Evolutionary conservation across 139 green algal species (phyloP).

Genomic region (Chlamydomonas asymmetrica): DNA sequence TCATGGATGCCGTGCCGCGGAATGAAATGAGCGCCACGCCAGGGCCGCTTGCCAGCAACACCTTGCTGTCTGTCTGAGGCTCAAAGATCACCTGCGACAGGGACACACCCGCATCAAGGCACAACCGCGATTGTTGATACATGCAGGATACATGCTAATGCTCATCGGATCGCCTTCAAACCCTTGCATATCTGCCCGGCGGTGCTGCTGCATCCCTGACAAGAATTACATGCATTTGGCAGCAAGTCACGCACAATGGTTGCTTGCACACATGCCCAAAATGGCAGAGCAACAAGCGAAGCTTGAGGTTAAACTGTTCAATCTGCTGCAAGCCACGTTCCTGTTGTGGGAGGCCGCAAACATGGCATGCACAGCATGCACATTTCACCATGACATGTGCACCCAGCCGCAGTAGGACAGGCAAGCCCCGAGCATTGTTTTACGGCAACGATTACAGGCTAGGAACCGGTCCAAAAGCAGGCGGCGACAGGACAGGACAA

Average conservation of each 20-base stretch:
- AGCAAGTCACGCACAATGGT: too few relatives aligned
- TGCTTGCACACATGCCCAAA: too few relatives aligned
- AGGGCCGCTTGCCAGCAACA: not conserved
- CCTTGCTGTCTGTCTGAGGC: not conserved
- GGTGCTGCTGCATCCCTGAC: not conserved
- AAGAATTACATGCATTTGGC: too few relatives aligned
- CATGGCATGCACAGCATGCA: not conserved
- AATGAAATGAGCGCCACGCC: not conserved
- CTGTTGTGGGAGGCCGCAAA: too few relatives aligned
- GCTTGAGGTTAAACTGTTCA: too few relatives aligned
- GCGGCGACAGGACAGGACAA: not conserved
- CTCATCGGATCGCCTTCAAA: not conserved
- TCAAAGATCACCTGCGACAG: too few relatives aligned
- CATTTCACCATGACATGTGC: not conserved
- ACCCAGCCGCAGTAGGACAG: not conserved
- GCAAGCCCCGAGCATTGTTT: not conserved
- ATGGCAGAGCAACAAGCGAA: too few relatives aligned
- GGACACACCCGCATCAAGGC: too few relatives aligned
- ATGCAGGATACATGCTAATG: too few relatives aligned
- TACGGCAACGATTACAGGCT: not conserved
- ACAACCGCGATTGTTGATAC: too few relatives aligned
- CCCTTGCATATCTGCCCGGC: not conserved
- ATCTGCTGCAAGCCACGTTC: too few relatives aligned
- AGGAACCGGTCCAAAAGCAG: not conserved
- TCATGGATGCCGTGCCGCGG: constrained; percentile 17